Percentiles rank a stretch among this genome's conserved stretches.
Evolutionary conservation across 1,284 basidiomycete species (phyloP).

Genomic region (Marasmius tenuissimus): DNA sequence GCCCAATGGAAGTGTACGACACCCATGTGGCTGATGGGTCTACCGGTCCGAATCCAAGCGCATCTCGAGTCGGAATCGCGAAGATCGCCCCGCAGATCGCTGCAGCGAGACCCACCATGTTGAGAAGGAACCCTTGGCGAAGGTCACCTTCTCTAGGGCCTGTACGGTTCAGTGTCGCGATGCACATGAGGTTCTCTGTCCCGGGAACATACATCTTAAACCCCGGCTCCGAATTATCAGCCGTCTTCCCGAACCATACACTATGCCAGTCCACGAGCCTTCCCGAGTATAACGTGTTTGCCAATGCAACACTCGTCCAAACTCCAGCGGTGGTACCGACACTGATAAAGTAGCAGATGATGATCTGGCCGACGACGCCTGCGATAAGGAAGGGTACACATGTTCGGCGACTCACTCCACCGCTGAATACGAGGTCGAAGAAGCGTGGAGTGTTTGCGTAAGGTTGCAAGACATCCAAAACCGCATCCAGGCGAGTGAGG

Average conservation of each 20-base stretch:
- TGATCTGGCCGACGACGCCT: conserved; percentile 23
- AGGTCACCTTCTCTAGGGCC: conserved; percentile 18
- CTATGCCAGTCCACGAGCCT: conserved; percentile 23
- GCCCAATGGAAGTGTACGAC: conserved; percentile 21
- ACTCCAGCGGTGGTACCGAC: conserved; percentile 26
- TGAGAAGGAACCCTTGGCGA: conserved; percentile 24
- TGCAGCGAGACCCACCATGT: conserved; percentile 18
- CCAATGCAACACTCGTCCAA: conserved; percentile 24
- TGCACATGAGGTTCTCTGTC: conserved; percentile 19
- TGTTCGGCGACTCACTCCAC: conserved; percentile 16
- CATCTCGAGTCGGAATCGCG: conserved; percentile 17
- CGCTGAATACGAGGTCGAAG: conserved; percentile 14
- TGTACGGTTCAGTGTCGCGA: conserved; percentile 24
- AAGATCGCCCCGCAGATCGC: conserved; percentile 24
- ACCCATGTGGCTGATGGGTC: conserved; percentile 22
- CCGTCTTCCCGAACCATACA: conserved; percentile 17
- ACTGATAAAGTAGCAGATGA: conserved; percentile 26
- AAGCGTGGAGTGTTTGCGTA: conserved; percentile 15
- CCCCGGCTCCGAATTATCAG: conserved; percentile 19
- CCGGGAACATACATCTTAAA: conserved; percentile 25
- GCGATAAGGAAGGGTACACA: conserved; percentile 23
- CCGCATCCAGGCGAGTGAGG: conserved; percentile 16
- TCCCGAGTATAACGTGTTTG: conserved; percentile 21
- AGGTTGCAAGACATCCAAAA: conserved; percentile 17
- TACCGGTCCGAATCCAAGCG: conserved; percentile 20